A percentile compares a stretch with the other conserved stretches of the same genome.
These are phyloP conservation scores for Podospora didyma DNA, from an alignment of 495 filamentous ascomycete genomes.

Conservation along the genomic window DNA sequence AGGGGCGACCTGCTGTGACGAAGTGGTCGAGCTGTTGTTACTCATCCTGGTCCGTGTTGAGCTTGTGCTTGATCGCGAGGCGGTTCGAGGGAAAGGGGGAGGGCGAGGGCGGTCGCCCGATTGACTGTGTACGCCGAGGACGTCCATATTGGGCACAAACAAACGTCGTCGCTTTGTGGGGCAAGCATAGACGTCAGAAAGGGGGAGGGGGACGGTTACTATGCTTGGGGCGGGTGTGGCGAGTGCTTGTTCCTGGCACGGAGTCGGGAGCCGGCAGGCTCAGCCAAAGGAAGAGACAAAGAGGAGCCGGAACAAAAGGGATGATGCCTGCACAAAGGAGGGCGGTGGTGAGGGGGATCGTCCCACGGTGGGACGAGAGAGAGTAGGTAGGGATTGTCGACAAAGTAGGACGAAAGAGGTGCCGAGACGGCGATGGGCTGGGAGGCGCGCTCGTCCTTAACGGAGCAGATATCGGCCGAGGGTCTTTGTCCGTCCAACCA, in stretches of 20 bases:
- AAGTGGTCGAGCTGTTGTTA: constrained; percentile 35
- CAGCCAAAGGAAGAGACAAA: not conserved
- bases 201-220: not conserved
- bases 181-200: constrained; percentile 12
- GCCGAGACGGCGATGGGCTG: constrained; percentile 5
- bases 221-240: not conserved
- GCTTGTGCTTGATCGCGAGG: constrained; percentile 40
- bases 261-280: not conserved
- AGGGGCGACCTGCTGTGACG: constrained; percentile 20
- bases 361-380: no score
- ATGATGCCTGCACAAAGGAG: constrained; percentile 10
- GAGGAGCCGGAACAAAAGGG: not conserved
- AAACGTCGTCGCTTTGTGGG: constrained; percentile 13
- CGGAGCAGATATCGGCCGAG: constrained; percentile 13
- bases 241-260: not conserved
- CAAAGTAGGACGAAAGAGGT: not conserved
- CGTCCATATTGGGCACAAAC: constrained; percentile 24
- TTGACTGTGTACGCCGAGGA: constrained; percentile 5
- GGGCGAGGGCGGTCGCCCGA: constrained; percentile 19
- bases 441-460: constrained; percentile 14
- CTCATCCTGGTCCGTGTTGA: constrained; percentile 38
- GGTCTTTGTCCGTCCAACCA: constrained; percentile 1
- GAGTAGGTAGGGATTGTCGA: no score
- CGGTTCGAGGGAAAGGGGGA: constrained; percentile 32
- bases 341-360: not conserved